Base-by-base conservation (phyloP, 1,284 basidiomycete species). In the Pholiota adiposa region DNA sequence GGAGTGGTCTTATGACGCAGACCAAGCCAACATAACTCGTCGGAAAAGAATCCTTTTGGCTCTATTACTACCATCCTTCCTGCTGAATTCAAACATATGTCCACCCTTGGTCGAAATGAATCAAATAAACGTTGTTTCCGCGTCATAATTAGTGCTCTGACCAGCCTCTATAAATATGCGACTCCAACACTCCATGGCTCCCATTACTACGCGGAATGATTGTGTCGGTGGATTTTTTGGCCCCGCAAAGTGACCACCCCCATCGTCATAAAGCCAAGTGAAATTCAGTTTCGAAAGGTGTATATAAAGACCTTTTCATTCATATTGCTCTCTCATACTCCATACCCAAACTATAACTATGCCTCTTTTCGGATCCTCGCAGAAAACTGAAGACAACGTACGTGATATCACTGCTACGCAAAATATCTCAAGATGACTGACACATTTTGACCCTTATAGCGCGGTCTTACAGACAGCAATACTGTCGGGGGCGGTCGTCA, bases 341-440 rank as follows among this genome's bases (percentile, higher is more conserved):
- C 43, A 46, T 46, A 21, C 43, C 19, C 25, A 4, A 27, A 29
- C 34, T 27, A 27, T 18, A 27, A 43, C 11, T 23, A 53, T 53
- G 51, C 51, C 51, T 53, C n/a, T 53, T 21, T 31, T 53, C 51
- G 51, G 51, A 40, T 53, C 51, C n/a, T 51, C 49, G 3, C 41
- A 43, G 23, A 36, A 53, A 1, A 33, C 41, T 31, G 18, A 53
- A n/a, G 29, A 53, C 38, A 25, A 40, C 38, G 21, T 53, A 53
- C 19, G 36, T 38, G 8, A n/a, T n/a, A n/a, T n/a, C n/a, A 11
- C 2, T 21, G 21, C 4, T 36, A n/a, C 34, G 3, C 0, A 23
- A 3, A 23, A 16, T 49, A 21, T 27, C n/a, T 11, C 4, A 19
- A n/a, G 46, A 6, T 21, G 29, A 31, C 33, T 27, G 25, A 23